Evolutionary conservation across 2,329 filamentous ascomycete species (phyloP).

Genomic region (Magnaporthiopsis rhizophila): DNA sequence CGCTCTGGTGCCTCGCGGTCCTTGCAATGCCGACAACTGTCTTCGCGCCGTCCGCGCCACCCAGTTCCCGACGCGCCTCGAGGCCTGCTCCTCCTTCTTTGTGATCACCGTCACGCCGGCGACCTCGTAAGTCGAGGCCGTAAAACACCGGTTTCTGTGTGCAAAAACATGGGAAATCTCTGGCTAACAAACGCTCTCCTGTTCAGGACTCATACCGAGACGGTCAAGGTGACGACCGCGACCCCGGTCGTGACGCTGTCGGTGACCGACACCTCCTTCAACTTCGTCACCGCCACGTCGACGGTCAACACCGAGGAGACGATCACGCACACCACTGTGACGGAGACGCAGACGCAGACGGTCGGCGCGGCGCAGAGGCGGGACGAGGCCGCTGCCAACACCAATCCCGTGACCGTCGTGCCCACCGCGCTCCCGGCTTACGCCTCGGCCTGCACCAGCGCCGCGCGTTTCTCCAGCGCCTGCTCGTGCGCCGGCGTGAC

Average conservation of each 20-base stretch:
- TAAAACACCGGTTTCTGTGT: no score
- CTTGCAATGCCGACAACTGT: slow-evolving; percentile 11
- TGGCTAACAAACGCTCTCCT: background rate
- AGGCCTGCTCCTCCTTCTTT: slow-evolving; percentile 12
- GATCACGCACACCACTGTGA: background rate
- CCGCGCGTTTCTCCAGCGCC: slow-evolving; percentile 17
- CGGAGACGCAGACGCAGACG: background rate
- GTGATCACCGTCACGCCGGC: slow-evolving; percentile 7
- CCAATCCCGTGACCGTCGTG: background rate
- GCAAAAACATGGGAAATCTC: no score
- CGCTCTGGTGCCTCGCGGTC: background rate
- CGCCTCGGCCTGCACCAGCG: slow-evolving; percentile 17
- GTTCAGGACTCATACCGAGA: slow-evolving; percentile 2
- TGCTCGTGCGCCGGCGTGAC: slow-evolving; percentile 21
- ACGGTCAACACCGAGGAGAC: slow-evolving; percentile 17
- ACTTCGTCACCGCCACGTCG: slow-evolving; percentile 15
- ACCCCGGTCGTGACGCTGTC: background rate
- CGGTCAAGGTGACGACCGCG: background rate
- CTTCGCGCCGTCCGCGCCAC: slow-evolving; percentile 12
- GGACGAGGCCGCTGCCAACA: background rate
- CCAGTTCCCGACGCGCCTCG: slow-evolving; percentile 4
- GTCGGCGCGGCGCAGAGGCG: background rate
- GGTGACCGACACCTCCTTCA: background rate
- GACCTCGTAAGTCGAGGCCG: background rate
- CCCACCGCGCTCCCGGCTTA: slow-evolving; percentile 15